These are phyloP conservation scores for Penstemon barbatus DNA, from an alignment of 257 asterid genomes.

Conservation along the genomic window DNA sequence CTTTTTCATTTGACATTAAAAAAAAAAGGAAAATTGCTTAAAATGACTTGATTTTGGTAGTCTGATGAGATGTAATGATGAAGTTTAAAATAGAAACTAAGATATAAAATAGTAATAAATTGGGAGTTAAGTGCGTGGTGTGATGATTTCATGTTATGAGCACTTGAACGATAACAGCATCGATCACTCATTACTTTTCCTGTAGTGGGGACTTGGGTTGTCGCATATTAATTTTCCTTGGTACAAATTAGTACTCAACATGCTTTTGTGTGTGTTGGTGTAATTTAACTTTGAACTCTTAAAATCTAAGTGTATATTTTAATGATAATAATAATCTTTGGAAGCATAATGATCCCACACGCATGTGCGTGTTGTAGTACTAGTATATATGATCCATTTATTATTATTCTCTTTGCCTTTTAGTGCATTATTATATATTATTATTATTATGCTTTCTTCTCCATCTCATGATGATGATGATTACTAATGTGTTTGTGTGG, in stretches of 20 bases:
- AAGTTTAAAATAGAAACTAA: too few relatives aligned
- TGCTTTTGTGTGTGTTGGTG: slow-evolving; percentile 12
- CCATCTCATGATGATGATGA: too few relatives aligned
- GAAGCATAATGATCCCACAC: slow-evolving; percentile 57
- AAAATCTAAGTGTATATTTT: slow-evolving; percentile 19
- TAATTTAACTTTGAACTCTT: slow-evolving; percentile 1
- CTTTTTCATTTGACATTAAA: not conserved
- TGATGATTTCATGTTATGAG: slow-evolving; percentile 57
- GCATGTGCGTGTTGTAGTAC: slow-evolving; percentile 56
- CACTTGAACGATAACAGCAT: slow-evolving; percentile 19
- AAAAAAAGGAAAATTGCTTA: not conserved
- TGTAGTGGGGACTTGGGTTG: slow-evolving; percentile 31
- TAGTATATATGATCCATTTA: slow-evolving; percentile 36
- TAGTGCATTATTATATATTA: slow-evolving; percentile 36
- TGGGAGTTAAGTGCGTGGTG: slow-evolving; percentile 39
- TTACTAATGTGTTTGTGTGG: slow-evolving; percentile 30
- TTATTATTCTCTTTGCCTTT: slow-evolving; percentile 53
- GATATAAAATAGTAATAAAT: slow-evolving; percentile 28
- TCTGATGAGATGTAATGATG: too few relatives aligned
- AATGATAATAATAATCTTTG: slow-evolving; percentile 30
- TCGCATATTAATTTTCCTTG: not conserved
- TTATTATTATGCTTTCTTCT: slow-evolving; percentile 28
- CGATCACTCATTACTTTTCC: slow-evolving; percentile 36
- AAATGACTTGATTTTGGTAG: too few relatives aligned
- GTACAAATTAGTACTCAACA: slow-evolving; percentile 27